Evolutionary conservation across 306 rosid genomes (phyloP).

Genomic region (Dicorynia guianensis): DNA sequence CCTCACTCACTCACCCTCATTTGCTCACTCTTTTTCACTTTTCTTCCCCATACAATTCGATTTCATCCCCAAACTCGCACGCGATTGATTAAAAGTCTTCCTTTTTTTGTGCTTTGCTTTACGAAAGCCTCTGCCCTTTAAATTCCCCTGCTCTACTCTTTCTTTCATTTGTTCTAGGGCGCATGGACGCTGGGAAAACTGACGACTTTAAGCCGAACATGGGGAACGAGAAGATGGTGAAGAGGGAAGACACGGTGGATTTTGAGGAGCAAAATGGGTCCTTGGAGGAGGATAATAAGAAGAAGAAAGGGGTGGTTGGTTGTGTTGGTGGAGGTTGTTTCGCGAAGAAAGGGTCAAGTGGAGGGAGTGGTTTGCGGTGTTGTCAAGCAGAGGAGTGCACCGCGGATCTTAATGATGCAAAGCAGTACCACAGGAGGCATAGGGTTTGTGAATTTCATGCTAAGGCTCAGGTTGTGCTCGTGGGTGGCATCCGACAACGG

Average conservation of each 20-base stretch:
- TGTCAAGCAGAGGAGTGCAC: constrained; percentile 78
- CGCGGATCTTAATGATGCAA: constrained; percentile 66
- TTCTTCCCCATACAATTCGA: too few species aligned
- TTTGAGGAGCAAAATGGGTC: constrained; percentile 23
- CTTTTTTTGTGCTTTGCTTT: not conserved
- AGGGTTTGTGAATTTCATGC: constrained; percentile 76
- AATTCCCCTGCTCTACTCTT: not conserved
- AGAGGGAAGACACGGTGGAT: constrained; percentile 29
- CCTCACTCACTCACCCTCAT: constrained; percentile 48
- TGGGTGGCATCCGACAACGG: constrained; percentile 61
- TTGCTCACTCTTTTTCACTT: not conserved
- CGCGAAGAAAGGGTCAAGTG: constrained; percentile 42
- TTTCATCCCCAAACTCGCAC: constrained; percentile 23
- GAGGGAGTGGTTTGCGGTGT: constrained; percentile 44
- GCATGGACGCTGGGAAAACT: constrained; percentile 40
- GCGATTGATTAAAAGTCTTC: not conserved
- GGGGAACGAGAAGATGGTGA: constrained; percentile 40
- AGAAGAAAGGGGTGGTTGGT: constrained; percentile 39
- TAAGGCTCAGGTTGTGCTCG: constrained; percentile 72
- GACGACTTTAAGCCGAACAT: constrained; percentile 35
- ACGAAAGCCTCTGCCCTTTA: not conserved
- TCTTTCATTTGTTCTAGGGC: not conserved
- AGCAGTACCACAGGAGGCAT: constrained; percentile 69
- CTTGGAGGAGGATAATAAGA: constrained; percentile 42
- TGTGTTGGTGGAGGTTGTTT: constrained; percentile 24